Evolutionary conservation across 192 early-diverging fungal genomes (phyloP).

Genomic region (Linderina pennispora): DNA sequence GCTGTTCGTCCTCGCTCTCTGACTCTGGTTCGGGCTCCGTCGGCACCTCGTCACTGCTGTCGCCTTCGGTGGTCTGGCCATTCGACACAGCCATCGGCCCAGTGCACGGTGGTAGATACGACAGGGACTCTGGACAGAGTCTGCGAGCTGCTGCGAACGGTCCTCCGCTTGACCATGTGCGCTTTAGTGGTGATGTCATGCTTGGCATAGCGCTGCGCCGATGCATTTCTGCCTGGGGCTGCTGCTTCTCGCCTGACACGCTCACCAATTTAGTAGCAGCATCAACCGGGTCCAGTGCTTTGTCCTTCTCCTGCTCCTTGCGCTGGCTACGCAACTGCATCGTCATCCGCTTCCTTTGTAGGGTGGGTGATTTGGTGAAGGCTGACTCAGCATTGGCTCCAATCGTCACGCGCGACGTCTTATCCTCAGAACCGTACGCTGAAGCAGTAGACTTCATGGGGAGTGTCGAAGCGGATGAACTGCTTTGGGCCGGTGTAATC

Average conservation of each 20-base stretch:
- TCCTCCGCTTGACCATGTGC: conserved; percentile 21
- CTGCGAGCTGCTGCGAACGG: not conserved
- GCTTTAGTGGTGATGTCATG: conserved; percentile 27
- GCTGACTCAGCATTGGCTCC: conserved; percentile 14
- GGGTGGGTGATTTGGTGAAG: conserved; percentile 16
- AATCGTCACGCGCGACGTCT: conserved; percentile 18
- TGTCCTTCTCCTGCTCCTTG: not conserved
- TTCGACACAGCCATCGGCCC: too few relatives aligned
- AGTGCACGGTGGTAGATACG: too few relatives aligned
- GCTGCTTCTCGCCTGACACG: not conserved
- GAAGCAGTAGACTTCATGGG: not conserved
- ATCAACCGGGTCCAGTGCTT: conserved; percentile 3
- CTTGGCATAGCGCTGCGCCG: too few relatives aligned
- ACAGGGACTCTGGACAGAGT: too few relatives aligned
- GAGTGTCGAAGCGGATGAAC: not conserved
- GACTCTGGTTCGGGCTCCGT: conserved; percentile 24
- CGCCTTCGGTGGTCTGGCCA: not conserved
- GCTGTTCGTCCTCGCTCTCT: conserved; percentile 5
- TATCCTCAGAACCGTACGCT: conserved; percentile 16
- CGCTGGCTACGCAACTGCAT: not conserved
- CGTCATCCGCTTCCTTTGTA: conserved; percentile 2
- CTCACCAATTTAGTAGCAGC: not conserved
- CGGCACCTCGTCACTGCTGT: conserved; percentile 19
- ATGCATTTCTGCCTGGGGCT: too few relatives aligned
- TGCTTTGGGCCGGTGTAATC: conserved; percentile 3